Conservation (phyloP, 129 eudicot genomes). For the Sambucus nigra region DNA sequence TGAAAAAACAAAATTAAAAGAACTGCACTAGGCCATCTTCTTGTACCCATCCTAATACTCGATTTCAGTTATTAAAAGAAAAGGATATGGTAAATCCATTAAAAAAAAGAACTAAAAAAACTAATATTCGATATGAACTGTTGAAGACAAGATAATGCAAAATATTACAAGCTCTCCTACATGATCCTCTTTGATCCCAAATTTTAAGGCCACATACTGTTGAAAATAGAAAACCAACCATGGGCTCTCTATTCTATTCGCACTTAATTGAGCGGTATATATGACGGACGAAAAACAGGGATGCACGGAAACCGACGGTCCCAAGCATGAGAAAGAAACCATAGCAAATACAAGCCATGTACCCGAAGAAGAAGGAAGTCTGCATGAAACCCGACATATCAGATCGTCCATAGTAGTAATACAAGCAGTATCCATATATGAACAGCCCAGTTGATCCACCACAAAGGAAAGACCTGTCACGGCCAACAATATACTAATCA, state of each 20-base stretch:
- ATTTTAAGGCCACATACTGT: neutral
- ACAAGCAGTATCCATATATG: slow-evolving; percentile 50
- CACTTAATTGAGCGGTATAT: slow-evolving; percentile 55
- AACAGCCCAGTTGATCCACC: slow-evolving; percentile 61
- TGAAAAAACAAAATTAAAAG: no score
- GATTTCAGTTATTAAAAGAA: no score
- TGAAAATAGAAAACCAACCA: slow-evolving; percentile 10
- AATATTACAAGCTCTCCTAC: neutral
- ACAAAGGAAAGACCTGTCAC: slow-evolving; percentile 60
- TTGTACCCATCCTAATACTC: no score
- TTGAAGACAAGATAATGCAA: neutral
- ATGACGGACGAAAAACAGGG: slow-evolving; percentile 49
- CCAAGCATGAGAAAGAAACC: slow-evolving; percentile 61
- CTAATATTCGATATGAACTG: no score
- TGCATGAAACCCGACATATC: slow-evolving; percentile 58
- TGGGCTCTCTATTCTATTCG: slow-evolving; percentile 23
- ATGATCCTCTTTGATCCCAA: neutral
- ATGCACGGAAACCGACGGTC: slow-evolving; percentile 44
- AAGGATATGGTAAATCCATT: no score
- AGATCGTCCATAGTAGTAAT: slow-evolving; percentile 44
- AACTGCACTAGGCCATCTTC: no score
- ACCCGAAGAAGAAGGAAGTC: slow-evolving; percentile 56
- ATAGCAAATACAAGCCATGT: slow-evolving; percentile 67
- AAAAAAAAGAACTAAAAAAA: no score
- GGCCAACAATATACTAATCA: neutral